These are phyloP conservation scores for Paramyrothecium sp. DNA, from an alignment of 2,329 filamentous ascomycete genomes.

Conservation along the genomic window DNA sequence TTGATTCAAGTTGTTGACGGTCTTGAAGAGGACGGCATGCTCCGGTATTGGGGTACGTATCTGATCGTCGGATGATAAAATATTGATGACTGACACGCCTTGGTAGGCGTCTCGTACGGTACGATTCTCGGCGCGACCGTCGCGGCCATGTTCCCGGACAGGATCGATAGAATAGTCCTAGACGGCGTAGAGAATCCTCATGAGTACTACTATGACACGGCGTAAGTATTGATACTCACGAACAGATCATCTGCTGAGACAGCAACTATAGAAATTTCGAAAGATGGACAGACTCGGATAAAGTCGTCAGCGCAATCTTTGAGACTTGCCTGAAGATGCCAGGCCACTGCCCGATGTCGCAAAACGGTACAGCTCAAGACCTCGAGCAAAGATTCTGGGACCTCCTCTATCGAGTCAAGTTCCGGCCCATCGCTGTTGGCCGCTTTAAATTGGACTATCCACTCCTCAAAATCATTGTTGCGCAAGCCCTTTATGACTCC, in stretches of 20 bases:
- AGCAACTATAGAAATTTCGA: constrained; percentile 17
- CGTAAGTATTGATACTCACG: constrained; percentile 6
- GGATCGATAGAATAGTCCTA: constrained; percentile 34
- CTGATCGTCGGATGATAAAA: background rate
- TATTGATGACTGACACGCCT: background rate
- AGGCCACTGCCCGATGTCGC: constrained; percentile 12
- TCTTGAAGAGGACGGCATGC: constrained; percentile 26
- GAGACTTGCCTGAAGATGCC: constrained; percentile 17
- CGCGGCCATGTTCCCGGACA: constrained; percentile 40
- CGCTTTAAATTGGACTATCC: constrained; percentile 15
- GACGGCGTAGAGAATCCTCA: constrained; percentile 32
- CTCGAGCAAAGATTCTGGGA: constrained; percentile 20
- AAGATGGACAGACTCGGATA: constrained; percentile 20
- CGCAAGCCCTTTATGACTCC: constrained; percentile 17
- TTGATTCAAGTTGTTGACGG: constrained; percentile 33
- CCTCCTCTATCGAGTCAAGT: constrained; percentile 19
- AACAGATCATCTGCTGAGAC: too few species aligned
- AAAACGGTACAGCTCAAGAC: constrained; percentile 16
- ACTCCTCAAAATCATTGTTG: constrained; percentile 8
- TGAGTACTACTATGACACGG: constrained; percentile 24
- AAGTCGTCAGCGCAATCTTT: constrained; percentile 23
- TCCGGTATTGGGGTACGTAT: constrained; percentile 29
- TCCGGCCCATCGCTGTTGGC: constrained; percentile 14
- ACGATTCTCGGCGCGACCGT: constrained; percentile 34
- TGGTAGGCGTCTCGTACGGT: constrained; percentile 37